A percentile compares a stretch with the other conserved stretches of the same genome.
phyloP scores from a whole-genome alignment of 352 stramenopile species.

The Phytophthora vignae region DNA sequence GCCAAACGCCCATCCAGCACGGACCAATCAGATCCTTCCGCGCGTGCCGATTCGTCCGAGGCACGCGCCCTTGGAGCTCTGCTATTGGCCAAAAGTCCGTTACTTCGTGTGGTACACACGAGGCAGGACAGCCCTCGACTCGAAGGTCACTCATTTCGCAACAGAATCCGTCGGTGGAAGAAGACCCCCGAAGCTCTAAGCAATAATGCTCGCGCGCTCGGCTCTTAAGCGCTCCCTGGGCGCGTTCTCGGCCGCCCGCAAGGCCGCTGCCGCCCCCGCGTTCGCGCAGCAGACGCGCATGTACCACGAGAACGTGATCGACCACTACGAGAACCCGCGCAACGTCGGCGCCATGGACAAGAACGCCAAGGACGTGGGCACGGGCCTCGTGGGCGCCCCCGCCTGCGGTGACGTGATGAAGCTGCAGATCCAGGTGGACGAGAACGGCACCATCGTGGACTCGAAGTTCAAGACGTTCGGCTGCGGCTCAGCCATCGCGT shows the following conservation, averaged over 20 bases:
- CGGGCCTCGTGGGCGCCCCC: conserved; percentile 97
- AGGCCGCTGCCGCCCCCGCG: not conserved
- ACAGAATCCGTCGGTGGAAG: not conserved
- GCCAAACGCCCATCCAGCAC: conserved; percentile 9
- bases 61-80: not conserved
- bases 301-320: conserved; percentile 99
- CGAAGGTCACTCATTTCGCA: conserved; percentile 6
- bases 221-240: conserved; percentile 67
- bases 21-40: conserved; percentile 7
- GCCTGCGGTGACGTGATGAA: conserved; percentile 99
- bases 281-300: conserved; percentile 52
- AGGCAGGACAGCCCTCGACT: not conserved
- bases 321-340: conserved; percentile 99
- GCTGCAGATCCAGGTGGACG: conserved; percentile 96
- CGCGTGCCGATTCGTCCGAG: conserved; percentile 16
- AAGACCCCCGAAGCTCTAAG: not conserved
- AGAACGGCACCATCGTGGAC: conserved; percentile 96
- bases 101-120: conserved; percentile 19
- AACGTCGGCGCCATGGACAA: conserved; percentile 99
- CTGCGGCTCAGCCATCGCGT: conserved; percentile 98
- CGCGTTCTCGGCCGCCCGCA: conserved; percentile 22
- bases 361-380: conserved; percentile 96
- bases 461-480: conserved; percentile 99
- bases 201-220: conserved; percentile 64
- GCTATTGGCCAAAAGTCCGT: not conserved